Base-by-base conservation (phyloP, 805 yeast species). In the Ogataea philodendri region DNA sequence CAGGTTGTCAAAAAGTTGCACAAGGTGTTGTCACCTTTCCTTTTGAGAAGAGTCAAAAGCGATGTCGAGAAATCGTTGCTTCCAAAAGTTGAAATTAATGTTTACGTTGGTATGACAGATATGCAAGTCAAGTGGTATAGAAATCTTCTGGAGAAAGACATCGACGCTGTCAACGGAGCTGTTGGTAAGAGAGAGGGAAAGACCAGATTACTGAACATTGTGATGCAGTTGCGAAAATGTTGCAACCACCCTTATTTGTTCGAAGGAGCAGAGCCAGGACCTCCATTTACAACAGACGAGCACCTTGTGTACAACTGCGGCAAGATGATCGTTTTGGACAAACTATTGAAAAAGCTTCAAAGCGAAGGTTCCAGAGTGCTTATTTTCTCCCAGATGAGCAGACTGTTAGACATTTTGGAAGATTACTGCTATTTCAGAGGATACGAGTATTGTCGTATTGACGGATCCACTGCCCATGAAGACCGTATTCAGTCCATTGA, bases 231-330 rank as follows among this genome's bases (percentile, higher is more conserved):
- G 46, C 73, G 97, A 53, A 90, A 90, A 60, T 90, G 97, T 60
- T 90, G 97, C 59, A 90, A 93, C 57, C 98, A 93, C 62, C 97
- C 97, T 0, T 90, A 93, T 60, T 65, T 90, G 36, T 93, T 93
- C 54, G 97, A 90, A 58, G 97, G 98, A n/a, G 98, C 97, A 1
- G 97, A 89, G 60, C 97, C 97, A 0, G 97, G 97, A 7, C 97
- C 97, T 1, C 97, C 97, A 1, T 90, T 71, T 54, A 90, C 97
- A 1, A 90, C 95, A 1, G 97, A 88, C 60, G 97, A 89, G 59
- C 97, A 90, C 62, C 69, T 90, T 45, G 81, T 89, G n/a, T 80
- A 52, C 65, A 90, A 90, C 57, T 73, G 95, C 5, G 96, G 95
- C 19, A 89, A 89, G 58, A 84, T 89, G 89, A 72, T 84, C 35